phyloP scores from a whole-genome alignment of 768 basidiomycete genomes.

The Porphyrellus cyaneotinctus region DNA sequence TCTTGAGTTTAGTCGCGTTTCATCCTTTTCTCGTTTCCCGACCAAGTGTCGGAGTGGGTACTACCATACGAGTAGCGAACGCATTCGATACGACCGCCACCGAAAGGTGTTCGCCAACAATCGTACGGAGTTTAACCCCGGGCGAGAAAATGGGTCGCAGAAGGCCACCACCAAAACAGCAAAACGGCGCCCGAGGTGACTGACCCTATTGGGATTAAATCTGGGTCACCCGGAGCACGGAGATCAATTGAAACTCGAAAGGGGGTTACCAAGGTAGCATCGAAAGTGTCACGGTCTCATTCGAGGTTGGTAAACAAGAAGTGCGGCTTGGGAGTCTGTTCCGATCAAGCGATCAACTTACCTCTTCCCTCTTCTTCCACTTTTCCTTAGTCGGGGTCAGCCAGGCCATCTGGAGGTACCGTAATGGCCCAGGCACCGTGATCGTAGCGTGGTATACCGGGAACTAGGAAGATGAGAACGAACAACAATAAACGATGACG shows the following conservation, averaged over 20 bases:
- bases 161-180: background rate
- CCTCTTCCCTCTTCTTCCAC: background rate
- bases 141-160: background rate
- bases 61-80: too few species aligned
- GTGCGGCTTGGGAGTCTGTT: background rate
- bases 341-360: background rate
- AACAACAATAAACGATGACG: background rate
- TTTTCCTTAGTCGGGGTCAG: too few species aligned
- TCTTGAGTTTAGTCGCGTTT: too few species aligned
- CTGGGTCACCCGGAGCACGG: background rate
- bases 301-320: background rate
- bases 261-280: background rate
- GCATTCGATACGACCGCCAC: too few species aligned
- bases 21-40: too few species aligned
- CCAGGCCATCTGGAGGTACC: too few species aligned
- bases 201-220: background rate
- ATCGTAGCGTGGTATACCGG: too few species aligned
- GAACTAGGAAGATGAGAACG: background rate
- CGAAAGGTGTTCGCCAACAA: background rate
- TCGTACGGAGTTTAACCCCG: background rate
- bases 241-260: slow-evolving; percentile 1
- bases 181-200: background rate
- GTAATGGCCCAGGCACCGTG: too few species aligned
- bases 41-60: too few species aligned
- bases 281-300: background rate